Evolutionary conservation across 2,329 filamentous ascomycete genomes (phyloP).

Genomic region (Colletotrichum coccodes): DNA sequence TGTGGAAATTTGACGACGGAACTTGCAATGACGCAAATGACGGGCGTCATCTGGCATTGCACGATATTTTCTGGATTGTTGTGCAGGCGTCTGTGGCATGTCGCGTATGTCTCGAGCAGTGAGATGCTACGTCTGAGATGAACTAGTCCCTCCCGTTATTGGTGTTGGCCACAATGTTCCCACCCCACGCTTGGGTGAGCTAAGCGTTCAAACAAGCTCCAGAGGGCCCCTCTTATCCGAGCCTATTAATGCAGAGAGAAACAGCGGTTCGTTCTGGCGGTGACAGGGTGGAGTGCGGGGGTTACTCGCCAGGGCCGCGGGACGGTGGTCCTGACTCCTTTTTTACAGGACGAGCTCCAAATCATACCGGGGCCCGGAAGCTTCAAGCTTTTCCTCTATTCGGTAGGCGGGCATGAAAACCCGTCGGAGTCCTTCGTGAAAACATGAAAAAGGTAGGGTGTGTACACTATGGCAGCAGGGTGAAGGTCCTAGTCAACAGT

Average conservation of each 20-base stretch:
- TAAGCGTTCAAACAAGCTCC: slow-evolving; percentile 29
- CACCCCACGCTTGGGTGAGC: slow-evolving; percentile 21
- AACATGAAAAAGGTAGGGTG: not conserved
- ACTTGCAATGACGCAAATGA: not conserved
- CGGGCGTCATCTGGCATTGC: not conserved
- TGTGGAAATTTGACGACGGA: not conserved
- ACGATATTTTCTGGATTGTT: not conserved
- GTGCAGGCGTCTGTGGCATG: not conserved
- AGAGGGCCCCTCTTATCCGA: slow-evolving; percentile 15
- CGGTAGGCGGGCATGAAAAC: slow-evolving; percentile 20
- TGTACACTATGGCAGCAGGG: slow-evolving; percentile 12
- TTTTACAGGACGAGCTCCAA: not conserved
- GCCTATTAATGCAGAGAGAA: slow-evolving; percentile 28
- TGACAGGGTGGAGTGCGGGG: slow-evolving; percentile 30
- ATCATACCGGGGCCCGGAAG: not conserved
- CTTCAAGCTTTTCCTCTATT: slow-evolving; percentile 19
- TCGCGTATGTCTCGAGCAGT: too few species aligned
- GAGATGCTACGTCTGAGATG: too few species aligned
- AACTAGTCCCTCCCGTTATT: not conserved
- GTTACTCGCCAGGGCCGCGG: slow-evolving; percentile 11
- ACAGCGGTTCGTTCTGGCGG: slow-evolving; percentile 32
- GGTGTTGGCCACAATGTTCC: not conserved
- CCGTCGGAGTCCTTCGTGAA: slow-evolving; percentile 8
- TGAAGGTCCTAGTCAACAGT: slow-evolving; percentile 1
- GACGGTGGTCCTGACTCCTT: slow-evolving; percentile 4